Evolutionary conservation across 2,329 filamentous ascomycete genomes (phyloP).

Genomic region (Intubia oerlemansii): DNA sequence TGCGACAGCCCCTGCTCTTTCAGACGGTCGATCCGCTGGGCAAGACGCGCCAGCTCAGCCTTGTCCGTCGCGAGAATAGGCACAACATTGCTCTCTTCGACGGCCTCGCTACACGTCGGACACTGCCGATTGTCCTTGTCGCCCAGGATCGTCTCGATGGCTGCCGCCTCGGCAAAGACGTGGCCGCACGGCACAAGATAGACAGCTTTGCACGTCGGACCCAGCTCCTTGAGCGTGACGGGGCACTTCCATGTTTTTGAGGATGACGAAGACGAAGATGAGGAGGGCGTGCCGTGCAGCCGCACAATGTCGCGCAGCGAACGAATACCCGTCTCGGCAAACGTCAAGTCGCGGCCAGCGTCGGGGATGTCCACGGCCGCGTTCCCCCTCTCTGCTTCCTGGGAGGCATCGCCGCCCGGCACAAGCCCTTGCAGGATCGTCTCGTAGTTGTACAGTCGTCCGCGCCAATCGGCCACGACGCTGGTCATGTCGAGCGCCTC

Average conservation of each 20-base stretch:
- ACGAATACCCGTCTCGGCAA: constrained; percentile 40
- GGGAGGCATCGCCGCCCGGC: background rate
- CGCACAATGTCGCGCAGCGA: constrained; percentile 73
- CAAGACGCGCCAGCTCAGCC: constrained; percentile 46
- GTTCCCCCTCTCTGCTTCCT: too few species aligned
- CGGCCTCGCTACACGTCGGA: constrained; percentile 55
- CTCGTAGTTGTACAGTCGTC: constrained; percentile 88
- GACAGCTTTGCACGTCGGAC: constrained; percentile 56
- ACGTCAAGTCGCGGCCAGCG: constrained; percentile 19
- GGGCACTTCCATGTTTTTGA: constrained; percentile 54
- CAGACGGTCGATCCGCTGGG: constrained; percentile 45
- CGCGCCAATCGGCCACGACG: constrained; percentile 66
- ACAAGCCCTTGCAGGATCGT: constrained; percentile 45
- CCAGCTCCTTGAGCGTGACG: constrained; percentile 68
- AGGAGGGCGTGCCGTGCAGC: constrained; percentile 44
- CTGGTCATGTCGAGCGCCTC: constrained; percentile 45
- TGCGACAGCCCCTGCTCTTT: constrained; percentile 57
- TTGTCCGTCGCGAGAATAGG: constrained; percentile 54
- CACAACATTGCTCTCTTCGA: constrained; percentile 57
- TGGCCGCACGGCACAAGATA: constrained; percentile 93
- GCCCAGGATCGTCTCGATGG: constrained; percentile 52
- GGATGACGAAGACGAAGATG: constrained; percentile 17
- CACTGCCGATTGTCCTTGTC: constrained; percentile 35
- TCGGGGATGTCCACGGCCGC: constrained; percentile 17
- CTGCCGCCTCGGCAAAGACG: constrained; percentile 64